Evolutionary conservation across 331 rosid species (phyloP).

Genomic region (Pyracantha coccinea): DNA sequence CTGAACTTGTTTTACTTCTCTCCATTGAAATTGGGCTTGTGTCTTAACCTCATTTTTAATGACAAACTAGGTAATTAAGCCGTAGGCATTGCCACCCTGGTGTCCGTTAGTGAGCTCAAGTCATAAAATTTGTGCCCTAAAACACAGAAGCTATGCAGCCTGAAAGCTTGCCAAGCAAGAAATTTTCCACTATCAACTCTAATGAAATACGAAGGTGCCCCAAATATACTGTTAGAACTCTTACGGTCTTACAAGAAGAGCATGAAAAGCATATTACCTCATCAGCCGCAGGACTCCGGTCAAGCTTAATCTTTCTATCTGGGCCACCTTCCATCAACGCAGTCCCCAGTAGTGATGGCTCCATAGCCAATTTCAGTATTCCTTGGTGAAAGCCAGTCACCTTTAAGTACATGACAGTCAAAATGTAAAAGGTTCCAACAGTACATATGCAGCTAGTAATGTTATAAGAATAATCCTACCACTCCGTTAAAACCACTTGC

Average conservation of each 20-base stretch:
- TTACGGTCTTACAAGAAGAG: constrained; percentile 6
- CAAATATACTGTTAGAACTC: background rate
- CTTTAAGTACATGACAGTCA: constrained; percentile 31
- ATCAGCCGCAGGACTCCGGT: constrained; percentile 79
- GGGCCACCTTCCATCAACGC: constrained; percentile 98
- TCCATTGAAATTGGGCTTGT: background rate
- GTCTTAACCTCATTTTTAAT: background rate
- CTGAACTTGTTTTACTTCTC: background rate
- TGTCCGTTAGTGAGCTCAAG: background rate
- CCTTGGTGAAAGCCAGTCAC: constrained; percentile 94
- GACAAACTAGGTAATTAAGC: background rate
- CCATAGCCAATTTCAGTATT: constrained; percentile 91
- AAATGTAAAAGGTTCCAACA: constrained; percentile 9
- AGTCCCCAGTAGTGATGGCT: constrained; percentile 85
- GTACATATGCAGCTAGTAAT: background rate
- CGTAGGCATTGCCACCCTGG: background rate
- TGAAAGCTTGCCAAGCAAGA: background rate
- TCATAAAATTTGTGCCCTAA: background rate
- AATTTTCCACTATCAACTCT: background rate
- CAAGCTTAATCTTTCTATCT: constrained; percentile 79
- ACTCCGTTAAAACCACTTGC: constrained; percentile 88
- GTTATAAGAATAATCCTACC: constrained; percentile 32
- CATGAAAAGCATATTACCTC: constrained; percentile 47
- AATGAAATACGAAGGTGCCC: background rate
- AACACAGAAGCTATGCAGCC: background rate